These are phyloP conservation scores for Rosa chinensis DNA, from an alignment of 306 rosid genomes.

Conservation along the genomic window DNA sequence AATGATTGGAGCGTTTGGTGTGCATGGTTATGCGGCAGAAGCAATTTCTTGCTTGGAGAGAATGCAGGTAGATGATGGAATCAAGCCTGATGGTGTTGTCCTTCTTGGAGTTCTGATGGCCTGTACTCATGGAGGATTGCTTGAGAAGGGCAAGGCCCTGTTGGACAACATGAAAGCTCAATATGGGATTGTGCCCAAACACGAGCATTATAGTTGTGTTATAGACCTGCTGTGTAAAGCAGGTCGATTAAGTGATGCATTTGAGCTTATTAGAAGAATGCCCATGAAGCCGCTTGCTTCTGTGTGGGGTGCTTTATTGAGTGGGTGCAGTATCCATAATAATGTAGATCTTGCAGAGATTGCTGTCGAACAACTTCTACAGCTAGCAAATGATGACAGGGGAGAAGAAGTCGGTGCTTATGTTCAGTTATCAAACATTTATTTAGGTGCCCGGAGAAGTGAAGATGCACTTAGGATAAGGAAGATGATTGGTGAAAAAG, in stretches of 20 bases:
- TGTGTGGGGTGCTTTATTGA: conserved; percentile 51
- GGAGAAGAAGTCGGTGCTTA: conserved; percentile 39
- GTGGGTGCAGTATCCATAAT: conserved; percentile 33
- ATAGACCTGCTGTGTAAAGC: conserved; percentile 45
- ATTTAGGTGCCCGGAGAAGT: conserved; percentile 35
- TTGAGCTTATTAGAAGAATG: conserved; percentile 38
- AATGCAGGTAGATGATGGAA: conserved; percentile 38
- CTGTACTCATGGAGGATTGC: conserved; percentile 41
- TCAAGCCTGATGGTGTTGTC: conserved; percentile 42
- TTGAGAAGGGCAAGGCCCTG: conserved; percentile 33
- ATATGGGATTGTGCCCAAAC: conserved; percentile 36
- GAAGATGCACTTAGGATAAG: conserved; percentile 42
- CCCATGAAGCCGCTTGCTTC: conserved; percentile 51
- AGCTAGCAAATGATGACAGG: conserved; percentile 27
- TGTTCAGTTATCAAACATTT: conserved; percentile 47
- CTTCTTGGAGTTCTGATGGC: conserved; percentile 44
- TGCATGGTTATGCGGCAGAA: conserved; percentile 29
- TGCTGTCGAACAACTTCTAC: conserved; percentile 38
- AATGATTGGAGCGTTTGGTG: conserved; percentile 41
- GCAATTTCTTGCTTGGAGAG: conserved; percentile 34
- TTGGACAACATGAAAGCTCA: conserved; percentile 33
- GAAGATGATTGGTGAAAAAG: conserved; percentile 34
- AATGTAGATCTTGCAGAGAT: conserved; percentile 44
- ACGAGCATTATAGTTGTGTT: conserved; percentile 47
- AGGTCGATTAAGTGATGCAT: conserved; percentile 35